phyloP scores from a whole-genome alignment of 2,329 filamentous ascomycete genomes.

The Neonectria faginata region DNA sequence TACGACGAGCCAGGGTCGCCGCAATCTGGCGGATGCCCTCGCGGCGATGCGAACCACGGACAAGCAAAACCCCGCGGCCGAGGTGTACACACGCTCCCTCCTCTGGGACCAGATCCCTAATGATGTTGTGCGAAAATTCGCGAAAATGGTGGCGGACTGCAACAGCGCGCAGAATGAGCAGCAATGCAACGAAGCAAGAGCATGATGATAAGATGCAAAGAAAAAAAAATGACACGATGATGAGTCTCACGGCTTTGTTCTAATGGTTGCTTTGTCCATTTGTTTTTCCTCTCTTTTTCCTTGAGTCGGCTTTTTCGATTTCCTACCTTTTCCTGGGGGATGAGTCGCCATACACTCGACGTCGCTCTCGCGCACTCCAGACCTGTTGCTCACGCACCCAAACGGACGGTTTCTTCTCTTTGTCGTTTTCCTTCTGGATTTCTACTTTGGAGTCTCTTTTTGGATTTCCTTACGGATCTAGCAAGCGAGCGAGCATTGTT shows the following conservation, averaged over 20 bases:
- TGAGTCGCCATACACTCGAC: conserved; percentile 47
- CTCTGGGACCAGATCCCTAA: conserved; percentile 94
- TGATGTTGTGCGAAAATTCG: conserved; percentile 93
- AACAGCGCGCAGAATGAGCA: conserved; percentile 61
- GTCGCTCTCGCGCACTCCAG: conserved; percentile 54
- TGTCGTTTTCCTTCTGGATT: conserved; percentile 48
- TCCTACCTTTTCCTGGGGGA: conserved; percentile 40
- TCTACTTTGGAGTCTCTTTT: conserved; percentile 47
- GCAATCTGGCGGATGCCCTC: conserved; percentile 83
- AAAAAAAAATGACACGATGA: conserved; percentile 54
- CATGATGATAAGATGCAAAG: conserved; percentile 52
- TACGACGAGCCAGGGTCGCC: conserved; percentile 70
- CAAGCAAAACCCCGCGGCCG: conserved; percentile 78
- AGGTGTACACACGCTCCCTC: conserved; percentile 92
- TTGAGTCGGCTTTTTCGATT: conserved; percentile 40
- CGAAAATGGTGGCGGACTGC: conserved; percentile 86
- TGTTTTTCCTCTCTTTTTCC: conserved; percentile 43
- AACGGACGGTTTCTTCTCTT: conserved; percentile 52
- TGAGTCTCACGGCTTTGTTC: conserved; percentile 44
- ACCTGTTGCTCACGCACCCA: conserved; percentile 64
- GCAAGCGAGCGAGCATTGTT: conserved; percentile 52
- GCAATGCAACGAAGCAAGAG: conserved; percentile 57
- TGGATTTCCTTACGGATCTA: conserved; percentile 50
- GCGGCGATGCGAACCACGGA: conserved; percentile 78
- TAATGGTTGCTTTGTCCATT: conserved; percentile 33